Conservation (phyloP, 129 eudicot genomes). For the Tagetes patula region DNA sequence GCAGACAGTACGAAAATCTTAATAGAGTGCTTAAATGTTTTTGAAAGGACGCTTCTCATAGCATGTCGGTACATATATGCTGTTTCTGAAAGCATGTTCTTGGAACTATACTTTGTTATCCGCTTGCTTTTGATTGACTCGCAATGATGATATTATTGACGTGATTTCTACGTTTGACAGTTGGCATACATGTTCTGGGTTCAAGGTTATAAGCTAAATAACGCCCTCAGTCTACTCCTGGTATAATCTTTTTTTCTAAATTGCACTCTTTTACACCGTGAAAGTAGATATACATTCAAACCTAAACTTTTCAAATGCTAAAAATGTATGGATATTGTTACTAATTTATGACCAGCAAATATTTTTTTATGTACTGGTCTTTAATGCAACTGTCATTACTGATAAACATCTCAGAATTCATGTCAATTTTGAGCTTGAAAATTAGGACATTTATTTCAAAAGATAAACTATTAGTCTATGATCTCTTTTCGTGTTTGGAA, state of each 20-base stretch:
- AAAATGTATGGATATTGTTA: constrained; percentile 5
- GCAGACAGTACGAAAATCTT: constrained; percentile 7
- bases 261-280: constrained; percentile 5
- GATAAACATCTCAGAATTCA: background rate
- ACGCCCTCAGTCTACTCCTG: constrained; percentile 67
- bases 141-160: background rate
- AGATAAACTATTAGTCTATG: constrained; percentile 9
- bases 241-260: constrained; percentile 40
- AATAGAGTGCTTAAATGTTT: background rate
- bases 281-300: constrained; percentile 16
- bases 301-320: background rate
- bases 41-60: background rate
- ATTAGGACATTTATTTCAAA: background rate
- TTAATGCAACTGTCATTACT: background rate
- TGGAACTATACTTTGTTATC: background rate
- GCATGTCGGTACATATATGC: background rate
- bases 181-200: constrained; percentile 97
- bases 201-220: constrained; percentile 72
- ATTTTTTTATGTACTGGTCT: background rate
- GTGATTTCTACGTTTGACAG: constrained; percentile 47
- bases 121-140: background rate
- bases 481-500: background rate
- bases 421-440: constrained; percentile 16
- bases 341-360: background rate
- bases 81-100: constrained; percentile 6